Percentiles rank a stretch among this genome's conserved stretches.
Conservation (phyloP, 495 filamentous ascomycete species). For the Aspergillus nanangensis region DNA sequence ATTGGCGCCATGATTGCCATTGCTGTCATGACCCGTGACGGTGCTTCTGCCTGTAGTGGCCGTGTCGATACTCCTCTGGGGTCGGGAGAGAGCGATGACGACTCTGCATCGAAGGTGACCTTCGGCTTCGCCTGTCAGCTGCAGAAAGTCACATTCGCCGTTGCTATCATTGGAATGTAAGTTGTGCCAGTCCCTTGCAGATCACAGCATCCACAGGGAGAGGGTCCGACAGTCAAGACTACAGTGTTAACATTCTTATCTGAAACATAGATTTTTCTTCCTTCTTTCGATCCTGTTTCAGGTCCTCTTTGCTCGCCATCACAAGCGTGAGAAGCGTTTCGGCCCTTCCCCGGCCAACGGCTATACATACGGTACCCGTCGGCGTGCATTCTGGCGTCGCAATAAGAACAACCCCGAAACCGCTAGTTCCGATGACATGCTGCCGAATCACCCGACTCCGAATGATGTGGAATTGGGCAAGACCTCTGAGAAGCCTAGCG, state of each 20-base stretch:
- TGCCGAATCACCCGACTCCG: conserved; percentile 34
- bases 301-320: conserved; percentile 59
- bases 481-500: conserved; percentile 21
- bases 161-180: conserved; percentile 76
- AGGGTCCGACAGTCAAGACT: background rate
- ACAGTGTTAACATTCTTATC: background rate
- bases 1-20: conserved; percentile 78
- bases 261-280: conserved; percentile 56
- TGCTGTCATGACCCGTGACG: conserved; percentile 63
- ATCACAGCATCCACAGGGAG: background rate
- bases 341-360: conserved; percentile 72
- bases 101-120: conserved; percentile 27
- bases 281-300: conserved; percentile 60
- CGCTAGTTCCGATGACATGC: conserved; percentile 21
- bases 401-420: conserved; percentile 39
- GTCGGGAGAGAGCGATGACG: conserved; percentile 46
- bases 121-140: conserved; percentile 61
- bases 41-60: conserved; percentile 57
- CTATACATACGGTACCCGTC: conserved; percentile 67
- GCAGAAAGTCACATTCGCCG: conserved; percentile 68
- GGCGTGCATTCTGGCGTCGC: conserved; percentile 45
- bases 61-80: conserved; percentile 64
- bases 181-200: conserved; percentile 20
- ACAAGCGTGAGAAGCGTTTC: conserved; percentile 73
- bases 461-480: conserved; percentile 31